Evolutionary conservation across 2,329 filamentous ascomycete genomes (phyloP), one percentile per base, ranked within the genome.

Genomic region (Talaromyces sp.): DNA sequence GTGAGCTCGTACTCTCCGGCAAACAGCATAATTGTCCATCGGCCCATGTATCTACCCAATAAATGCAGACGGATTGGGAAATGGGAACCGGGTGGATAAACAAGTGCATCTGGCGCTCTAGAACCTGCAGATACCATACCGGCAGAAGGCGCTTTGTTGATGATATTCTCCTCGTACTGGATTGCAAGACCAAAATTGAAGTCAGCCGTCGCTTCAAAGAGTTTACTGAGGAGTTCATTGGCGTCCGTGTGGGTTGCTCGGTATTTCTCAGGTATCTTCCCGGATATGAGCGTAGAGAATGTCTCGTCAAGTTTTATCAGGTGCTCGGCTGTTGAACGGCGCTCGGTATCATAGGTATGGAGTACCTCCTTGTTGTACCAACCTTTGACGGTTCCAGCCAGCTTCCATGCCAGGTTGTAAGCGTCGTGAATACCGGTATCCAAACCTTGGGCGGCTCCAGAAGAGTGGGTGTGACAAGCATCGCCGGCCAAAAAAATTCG

Each of bases 351-450:
- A 7, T 55, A 55, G 31, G 52, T 55, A 9, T 23, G n/a, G 5
- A 39, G 52, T 55, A 39, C 33, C 14, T 55, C 31, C 8, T 37
- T 18, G n/a, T 14, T 37, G n/a, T 37, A 55, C 31, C 52, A 55
- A 5, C 52, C 52, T 37, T 39, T 55, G 18, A 55, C 18, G 1
- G n/a, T 35, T 35, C 52, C 31, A 39, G 75, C 79, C 14, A 85
- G 74, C 67, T 85, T 85, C 82, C 82, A 85, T 5, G 82, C 82
- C 55, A 84, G 76, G 65, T 85, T 85, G 67, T 83, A 81, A 21
- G 77, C 64, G 65, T 87, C 85, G 65, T 86, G 84, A 59, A 87
- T 70, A 8, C 70, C 70, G 16, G 69, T 66, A 60, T 74, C 74
- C 72, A 75, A 35, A 18, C 60, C 63, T 64, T 67, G 62, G 52